Percentiles rank a stretch among this genome's conserved stretches.
Conservation (phyloP, 2,329 filamentous ascomycete species). For the Beauveria bassiana region DNA sequence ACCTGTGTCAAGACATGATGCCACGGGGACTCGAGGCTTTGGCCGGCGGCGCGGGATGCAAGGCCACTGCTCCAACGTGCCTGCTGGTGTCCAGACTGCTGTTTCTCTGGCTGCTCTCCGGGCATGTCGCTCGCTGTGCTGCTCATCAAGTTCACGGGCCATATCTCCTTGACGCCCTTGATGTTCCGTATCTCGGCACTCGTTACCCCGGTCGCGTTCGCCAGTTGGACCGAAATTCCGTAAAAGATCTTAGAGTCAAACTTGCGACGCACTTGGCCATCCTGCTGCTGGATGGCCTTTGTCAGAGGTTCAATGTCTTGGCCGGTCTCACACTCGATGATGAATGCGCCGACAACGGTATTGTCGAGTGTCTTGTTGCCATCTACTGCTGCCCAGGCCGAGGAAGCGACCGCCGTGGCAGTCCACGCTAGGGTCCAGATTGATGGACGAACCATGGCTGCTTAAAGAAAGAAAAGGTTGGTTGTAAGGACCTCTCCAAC, state of each 20-base stretch:
- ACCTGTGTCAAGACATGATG: neutral
- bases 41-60: neutral
- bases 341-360: neutral
- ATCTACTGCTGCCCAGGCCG: neutral
- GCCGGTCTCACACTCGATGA: neutral
- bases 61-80: neutral
- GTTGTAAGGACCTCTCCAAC: too few species aligned
- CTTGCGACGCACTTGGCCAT: neutral
- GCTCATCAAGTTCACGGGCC: neutral
- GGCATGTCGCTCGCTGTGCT: neutral
- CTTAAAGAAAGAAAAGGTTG: too few species aligned
- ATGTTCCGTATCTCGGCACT: neutral
- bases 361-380: neutral
- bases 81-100: neutral
- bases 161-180: neutral
- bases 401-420: neutral
- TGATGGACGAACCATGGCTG: neutral
- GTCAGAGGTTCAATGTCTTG: neutral
- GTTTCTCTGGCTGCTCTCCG: neutral
- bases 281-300: neutral
- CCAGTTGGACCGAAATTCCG: neutral
- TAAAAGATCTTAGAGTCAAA: neutral
- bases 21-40: neutral
- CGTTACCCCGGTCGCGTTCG: neutral
- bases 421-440: neutral